Conservation (phyloP, 106 monocot genomes). For the Ottelia alismoides region DNA sequence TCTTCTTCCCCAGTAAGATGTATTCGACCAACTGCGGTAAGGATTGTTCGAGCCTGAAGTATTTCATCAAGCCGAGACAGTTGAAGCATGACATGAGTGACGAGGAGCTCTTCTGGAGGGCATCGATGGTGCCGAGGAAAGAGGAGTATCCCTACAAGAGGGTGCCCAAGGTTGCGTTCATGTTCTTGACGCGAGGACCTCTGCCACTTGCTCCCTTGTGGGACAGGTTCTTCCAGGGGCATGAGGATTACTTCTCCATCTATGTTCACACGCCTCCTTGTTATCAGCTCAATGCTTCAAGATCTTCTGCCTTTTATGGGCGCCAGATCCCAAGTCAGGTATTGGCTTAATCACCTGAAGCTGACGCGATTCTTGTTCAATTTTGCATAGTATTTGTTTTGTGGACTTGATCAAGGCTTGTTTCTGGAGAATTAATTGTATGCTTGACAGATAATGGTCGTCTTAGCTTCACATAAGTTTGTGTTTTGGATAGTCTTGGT, state of each 20-base stretch:
- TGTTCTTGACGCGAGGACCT: conserved; percentile 63
- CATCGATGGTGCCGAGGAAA: too few species aligned
- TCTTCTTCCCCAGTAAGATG: conserved; percentile 33
- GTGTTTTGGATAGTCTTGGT: too few species aligned
- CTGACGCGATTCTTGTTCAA: too few species aligned
- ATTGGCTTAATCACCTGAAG: neutral
- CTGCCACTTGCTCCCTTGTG: conserved; percentile 62
- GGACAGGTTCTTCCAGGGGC: conserved; percentile 68
- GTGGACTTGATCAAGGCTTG: neutral
- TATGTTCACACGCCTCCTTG: conserved; percentile 58
- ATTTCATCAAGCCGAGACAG: conserved; percentile 5
- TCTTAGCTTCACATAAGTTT: too few species aligned
- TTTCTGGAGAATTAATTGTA: too few species aligned
- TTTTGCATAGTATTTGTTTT: too few species aligned
- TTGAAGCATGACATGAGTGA: conserved; percentile 9
- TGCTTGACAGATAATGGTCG: too few species aligned
- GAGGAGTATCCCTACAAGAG: too few species aligned
- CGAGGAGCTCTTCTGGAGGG: conserved; percentile 12
- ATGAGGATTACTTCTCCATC: conserved; percentile 45
- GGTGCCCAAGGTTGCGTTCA: conserved; percentile 78
- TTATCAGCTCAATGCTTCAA: conserved; percentile 48
- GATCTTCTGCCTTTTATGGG: conserved; percentile 54
- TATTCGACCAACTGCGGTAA: neutral
- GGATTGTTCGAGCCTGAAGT: neutral
- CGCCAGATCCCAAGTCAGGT: conserved; percentile 81